Conservation (phyloP, 2,329 filamentous ascomycete species). For the Exophiala oligosperma region DNA sequence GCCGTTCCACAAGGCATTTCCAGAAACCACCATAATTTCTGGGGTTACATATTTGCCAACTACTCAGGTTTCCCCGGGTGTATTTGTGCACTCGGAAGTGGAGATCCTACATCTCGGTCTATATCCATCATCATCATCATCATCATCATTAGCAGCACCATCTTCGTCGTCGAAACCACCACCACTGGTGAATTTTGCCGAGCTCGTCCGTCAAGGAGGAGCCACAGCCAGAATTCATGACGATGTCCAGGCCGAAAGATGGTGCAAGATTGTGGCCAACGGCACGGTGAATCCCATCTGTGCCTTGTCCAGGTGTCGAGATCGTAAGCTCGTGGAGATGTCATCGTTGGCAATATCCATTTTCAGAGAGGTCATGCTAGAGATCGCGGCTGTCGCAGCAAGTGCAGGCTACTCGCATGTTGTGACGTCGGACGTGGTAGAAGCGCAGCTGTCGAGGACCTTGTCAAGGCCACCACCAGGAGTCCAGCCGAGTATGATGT, state of each 20-base stretch:
- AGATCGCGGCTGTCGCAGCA: constrained; percentile 43
- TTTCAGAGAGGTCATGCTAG: constrained; percentile 45
- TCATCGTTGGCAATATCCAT: constrained; percentile 35
- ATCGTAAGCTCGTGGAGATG: constrained; percentile 50
- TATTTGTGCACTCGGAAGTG: constrained; percentile 47
- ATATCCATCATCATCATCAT: constrained; percentile 40
- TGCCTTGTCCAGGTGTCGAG: constrained; percentile 55
- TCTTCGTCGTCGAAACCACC: not conserved
- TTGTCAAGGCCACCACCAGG: constrained; percentile 38
- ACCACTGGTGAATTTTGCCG: constrained; percentile 35
- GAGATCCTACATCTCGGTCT: constrained; percentile 52
- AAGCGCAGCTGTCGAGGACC: constrained; percentile 39
- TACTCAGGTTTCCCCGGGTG: constrained; percentile 49
- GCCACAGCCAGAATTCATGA: constrained; percentile 50
- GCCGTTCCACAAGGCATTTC: constrained; percentile 42
- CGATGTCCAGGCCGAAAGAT: constrained; percentile 58
- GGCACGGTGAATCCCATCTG: constrained; percentile 62
- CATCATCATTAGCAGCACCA: not conserved
- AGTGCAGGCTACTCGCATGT: constrained; percentile 37
- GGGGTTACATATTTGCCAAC: constrained; percentile 57
- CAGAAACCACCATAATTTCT: constrained; percentile 1
- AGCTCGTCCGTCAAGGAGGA: constrained; percentile 44
- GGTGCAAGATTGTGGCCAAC: constrained; percentile 62
- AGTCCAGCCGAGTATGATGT: constrained; percentile 51
- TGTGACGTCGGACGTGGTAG: constrained; percentile 38